Evolutionary conservation across 2,329 filamentous ascomycete species (phyloP).

Genomic region (Pseudogymnoascus sp.): DNA sequence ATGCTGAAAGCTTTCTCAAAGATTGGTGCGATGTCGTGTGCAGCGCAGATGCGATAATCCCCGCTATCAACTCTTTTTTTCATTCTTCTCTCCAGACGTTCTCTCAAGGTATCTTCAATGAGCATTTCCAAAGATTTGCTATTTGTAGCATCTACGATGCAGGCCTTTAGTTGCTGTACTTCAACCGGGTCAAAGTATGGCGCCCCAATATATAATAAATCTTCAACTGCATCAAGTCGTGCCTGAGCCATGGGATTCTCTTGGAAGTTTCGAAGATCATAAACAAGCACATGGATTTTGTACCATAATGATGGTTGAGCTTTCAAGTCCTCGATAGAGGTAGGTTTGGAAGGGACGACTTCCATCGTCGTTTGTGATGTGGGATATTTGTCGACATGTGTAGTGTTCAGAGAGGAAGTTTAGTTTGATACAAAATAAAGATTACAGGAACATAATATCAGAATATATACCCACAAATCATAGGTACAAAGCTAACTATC

Average conservation of each 20-base stretch:
- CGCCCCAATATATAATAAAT: slow-evolving; percentile 12
- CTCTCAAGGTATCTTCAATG: slow-evolving; percentile 19
- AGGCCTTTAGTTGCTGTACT: slow-evolving; percentile 10
- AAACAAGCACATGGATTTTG: slow-evolving; percentile 14
- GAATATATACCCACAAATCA: too few relatives aligned
- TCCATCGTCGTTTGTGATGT: not conserved
- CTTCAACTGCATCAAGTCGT: slow-evolving; percentile 13
- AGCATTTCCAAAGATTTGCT: slow-evolving; percentile 17
- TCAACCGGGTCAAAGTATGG: slow-evolving; percentile 14
- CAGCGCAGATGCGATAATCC: slow-evolving; percentile 30
- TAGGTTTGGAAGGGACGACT: not conserved
- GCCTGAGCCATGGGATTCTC: slow-evolving; percentile 9
- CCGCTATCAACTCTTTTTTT: slow-evolving; percentile 26
- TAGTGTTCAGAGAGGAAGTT: too few relatives aligned
- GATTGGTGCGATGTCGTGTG: slow-evolving; percentile 22
- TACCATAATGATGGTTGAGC: slow-evolving; percentile 10
- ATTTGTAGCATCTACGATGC: not conserved
- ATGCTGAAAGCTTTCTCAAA: slow-evolving; percentile 25
- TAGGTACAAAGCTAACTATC: too few relatives aligned
- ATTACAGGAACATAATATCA: too few relatives aligned
- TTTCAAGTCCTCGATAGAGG: not conserved
- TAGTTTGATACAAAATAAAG: too few relatives aligned
- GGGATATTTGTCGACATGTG: too few relatives aligned
- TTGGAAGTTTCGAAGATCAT: slow-evolving; percentile 15
- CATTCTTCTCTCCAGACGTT: slow-evolving; percentile 24